phyloP scores from a whole-genome alignment of 2,329 filamentous ascomycete genomes.

The Alternaria postmessia region DNA sequence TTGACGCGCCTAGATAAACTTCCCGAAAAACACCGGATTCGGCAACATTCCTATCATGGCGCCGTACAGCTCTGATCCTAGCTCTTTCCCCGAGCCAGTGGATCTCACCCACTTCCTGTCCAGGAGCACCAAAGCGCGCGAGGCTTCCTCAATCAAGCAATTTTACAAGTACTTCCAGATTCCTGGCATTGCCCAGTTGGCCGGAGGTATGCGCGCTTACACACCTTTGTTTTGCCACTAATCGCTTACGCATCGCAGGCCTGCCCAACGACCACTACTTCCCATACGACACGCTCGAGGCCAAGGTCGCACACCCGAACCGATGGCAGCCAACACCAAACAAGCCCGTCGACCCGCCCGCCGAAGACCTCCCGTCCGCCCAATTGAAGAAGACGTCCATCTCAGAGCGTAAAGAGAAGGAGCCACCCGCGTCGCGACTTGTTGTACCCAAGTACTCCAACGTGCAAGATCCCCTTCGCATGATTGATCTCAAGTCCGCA shows the following conservation, averaged over 20 bases:
- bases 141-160: constrained; percentile 74
- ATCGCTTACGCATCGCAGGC: constrained; percentile 59
- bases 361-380: constrained; percentile 35
- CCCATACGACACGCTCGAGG: constrained; percentile 89
- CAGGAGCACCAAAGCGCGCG: constrained; percentile 69
- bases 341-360: constrained; percentile 59
- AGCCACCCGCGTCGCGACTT: constrained; percentile 60
- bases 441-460: constrained; percentile 74
- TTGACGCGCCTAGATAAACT: neutral
- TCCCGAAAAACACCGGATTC: neutral
- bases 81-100: constrained; percentile 61
- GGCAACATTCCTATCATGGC: constrained; percentile 28
- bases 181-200: constrained; percentile 68
- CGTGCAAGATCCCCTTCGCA: constrained; percentile 67
- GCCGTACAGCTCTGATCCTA: constrained; percentile 33
- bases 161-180: constrained; percentile 86
- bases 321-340: constrained; percentile 78
- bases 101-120: constrained; percentile 85
- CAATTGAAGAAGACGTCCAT: constrained; percentile 42
- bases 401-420: constrained; percentile 33
- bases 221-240: neutral
- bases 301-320: constrained; percentile 75
- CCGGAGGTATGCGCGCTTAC: constrained; percentile 58
- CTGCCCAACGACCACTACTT: constrained; percentile 84
- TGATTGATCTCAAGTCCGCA: constrained; percentile 82